A percentile compares a stretch with the other conserved stretches of the same genome.
These are phyloP conservation scores for Thermoascus crustaceus DNA, from an alignment of 2,329 filamentous ascomycete genomes.

Conservation along the genomic window DNA sequence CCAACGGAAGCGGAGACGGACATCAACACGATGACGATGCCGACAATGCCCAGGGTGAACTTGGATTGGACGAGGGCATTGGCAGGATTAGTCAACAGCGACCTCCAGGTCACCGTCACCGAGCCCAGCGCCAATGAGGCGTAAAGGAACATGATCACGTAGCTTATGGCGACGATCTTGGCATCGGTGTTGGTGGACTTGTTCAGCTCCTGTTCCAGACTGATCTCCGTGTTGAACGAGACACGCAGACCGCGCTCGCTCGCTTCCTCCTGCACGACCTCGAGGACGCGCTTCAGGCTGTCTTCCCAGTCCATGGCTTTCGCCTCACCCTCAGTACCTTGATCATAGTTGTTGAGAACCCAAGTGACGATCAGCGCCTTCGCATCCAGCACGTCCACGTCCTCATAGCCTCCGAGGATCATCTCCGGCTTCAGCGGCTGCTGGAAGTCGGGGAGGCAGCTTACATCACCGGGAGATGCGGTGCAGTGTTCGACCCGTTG, in stretches of 20 bases:
- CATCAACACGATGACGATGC: slow-evolving; percentile 94
- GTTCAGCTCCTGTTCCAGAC: slow-evolving; percentile 89
- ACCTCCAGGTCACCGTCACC: slow-evolving; percentile 67
- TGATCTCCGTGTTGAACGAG: slow-evolving; percentile 93
- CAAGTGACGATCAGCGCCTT: slow-evolving; percentile 81
- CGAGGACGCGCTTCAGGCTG: slow-evolving; percentile 63
- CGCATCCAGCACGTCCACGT: slow-evolving; percentile 60
- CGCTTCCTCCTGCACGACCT: slow-evolving; percentile 75
- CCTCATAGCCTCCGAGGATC: slow-evolving; percentile 73
- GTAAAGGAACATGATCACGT: slow-evolving; percentile 98
- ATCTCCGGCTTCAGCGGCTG: slow-evolving; percentile 81
- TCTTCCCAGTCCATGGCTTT: slow-evolving; percentile 85
- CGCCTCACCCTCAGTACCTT: slow-evolving; percentile 61
- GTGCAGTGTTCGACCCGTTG: slow-evolving; percentile 64
- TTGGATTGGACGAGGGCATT: slow-evolving; percentile 90
- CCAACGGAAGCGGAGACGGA: slow-evolving; percentile 93
- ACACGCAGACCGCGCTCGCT: slow-evolving; percentile 67
- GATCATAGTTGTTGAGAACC: slow-evolving; percentile 81
- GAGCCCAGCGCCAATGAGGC: slow-evolving; percentile 88
- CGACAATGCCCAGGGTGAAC: slow-evolving; percentile 87
- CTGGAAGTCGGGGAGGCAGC: slow-evolving; percentile 79
- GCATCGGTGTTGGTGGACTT: slow-evolving; percentile 98
- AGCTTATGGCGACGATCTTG: slow-evolving; percentile 92
- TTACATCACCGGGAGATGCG: slow-evolving; percentile 59
- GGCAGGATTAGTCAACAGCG: slow-evolving; percentile 72